A percentile compares a stretch with the other conserved stretches of the same genome.
phyloP scores from a whole-genome alignment of 2,329 filamentous ascomycete species.

The Ophiocordyceps camponoti-floridani region DNA sequence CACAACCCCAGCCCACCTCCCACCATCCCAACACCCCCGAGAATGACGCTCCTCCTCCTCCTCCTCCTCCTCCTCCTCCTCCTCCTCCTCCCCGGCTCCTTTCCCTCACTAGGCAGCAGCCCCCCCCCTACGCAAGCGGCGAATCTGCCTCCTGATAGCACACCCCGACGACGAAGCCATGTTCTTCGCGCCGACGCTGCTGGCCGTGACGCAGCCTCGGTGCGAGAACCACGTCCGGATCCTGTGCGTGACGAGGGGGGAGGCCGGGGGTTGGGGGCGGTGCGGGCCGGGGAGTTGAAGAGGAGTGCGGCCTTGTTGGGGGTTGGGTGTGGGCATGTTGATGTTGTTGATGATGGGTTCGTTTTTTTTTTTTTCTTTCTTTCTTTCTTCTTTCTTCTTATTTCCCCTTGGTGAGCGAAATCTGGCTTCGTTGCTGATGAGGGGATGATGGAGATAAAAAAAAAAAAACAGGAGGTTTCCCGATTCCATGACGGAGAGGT shows the following conservation, averaged over 20 bases:
- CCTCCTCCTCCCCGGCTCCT: no score
- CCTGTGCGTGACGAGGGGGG: slow-evolving; percentile 70
- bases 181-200: slow-evolving; percentile 88
- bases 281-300: slow-evolving; percentile 65
- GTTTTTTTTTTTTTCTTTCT: slow-evolving; percentile 32
- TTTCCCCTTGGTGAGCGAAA: no score
- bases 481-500: slow-evolving; percentile 71
- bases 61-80: no score
- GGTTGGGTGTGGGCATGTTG: slow-evolving; percentile 54
- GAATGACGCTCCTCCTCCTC: no score
- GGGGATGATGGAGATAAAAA: slow-evolving; percentile 9
- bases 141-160: slow-evolving; percentile 82
- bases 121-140: slow-evolving; percentile 53
- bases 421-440: no score
- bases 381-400: neutral
- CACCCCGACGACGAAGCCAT: slow-evolving; percentile 98
- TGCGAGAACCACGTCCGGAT: slow-evolving; percentile 87
- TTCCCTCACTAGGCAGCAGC: neutral
- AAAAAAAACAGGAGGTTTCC: no score
- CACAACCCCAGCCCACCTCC: no score
- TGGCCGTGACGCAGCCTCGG: slow-evolving; percentile 64
- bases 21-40: no score
- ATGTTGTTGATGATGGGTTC: slow-evolving; percentile 77
- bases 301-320: slow-evolving; percentile 67
- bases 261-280: slow-evolving; percentile 47